Percentiles rank a stretch among this genome's conserved stretches.
These are phyloP conservation scores for Phytophthora citricola DNA, from an alignment of 352 stramenopile genomes.

Conservation along the genomic window DNA sequence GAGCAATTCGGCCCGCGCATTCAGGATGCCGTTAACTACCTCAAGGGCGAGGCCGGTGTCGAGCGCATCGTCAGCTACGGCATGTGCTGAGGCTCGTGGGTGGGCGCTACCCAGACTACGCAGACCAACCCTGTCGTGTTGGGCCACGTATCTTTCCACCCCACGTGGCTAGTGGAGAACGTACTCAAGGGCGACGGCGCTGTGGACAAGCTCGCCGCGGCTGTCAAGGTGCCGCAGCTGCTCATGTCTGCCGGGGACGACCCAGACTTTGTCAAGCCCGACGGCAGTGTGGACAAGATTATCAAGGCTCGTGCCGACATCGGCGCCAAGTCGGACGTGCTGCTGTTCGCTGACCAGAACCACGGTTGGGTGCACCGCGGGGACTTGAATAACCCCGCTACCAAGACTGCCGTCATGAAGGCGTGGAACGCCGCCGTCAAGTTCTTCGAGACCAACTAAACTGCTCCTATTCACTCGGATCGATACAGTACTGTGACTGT, in stretches of 20 bases:
- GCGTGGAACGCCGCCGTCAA: constrained; percentile 66
- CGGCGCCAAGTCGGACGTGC: constrained; percentile 57
- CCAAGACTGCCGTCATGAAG: constrained; percentile 68
- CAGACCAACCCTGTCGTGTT: constrained; percentile 50
- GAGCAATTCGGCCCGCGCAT: constrained; percentile 60
- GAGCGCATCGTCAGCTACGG: constrained; percentile 77
- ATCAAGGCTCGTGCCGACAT: constrained; percentile 61
- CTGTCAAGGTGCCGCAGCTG: constrained; percentile 79
- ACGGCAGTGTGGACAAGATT: constrained; percentile 80
- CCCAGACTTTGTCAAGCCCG: constrained; percentile 67
- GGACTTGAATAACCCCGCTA: constrained; percentile 72
- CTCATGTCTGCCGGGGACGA: constrained; percentile 76
- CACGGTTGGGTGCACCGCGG: constrained; percentile 89
- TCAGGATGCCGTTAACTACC: constrained; percentile 75
- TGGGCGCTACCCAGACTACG: constrained; percentile 62
- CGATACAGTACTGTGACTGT: too few species aligned
- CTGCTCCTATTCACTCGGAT: not conserved
- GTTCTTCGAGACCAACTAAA: constrained; percentile 65
- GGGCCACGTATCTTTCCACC: constrained; percentile 85
- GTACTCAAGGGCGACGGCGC: constrained; percentile 73
- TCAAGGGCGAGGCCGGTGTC: constrained; percentile 65
- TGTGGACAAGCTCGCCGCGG: constrained; percentile 75
- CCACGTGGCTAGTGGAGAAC: constrained; percentile 81
- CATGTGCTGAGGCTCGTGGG: constrained; percentile 87
- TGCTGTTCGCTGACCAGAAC: constrained; percentile 74